Conservation (phyloP, 495 filamentous ascomycete species). For the Tuber indicum region DNA sequence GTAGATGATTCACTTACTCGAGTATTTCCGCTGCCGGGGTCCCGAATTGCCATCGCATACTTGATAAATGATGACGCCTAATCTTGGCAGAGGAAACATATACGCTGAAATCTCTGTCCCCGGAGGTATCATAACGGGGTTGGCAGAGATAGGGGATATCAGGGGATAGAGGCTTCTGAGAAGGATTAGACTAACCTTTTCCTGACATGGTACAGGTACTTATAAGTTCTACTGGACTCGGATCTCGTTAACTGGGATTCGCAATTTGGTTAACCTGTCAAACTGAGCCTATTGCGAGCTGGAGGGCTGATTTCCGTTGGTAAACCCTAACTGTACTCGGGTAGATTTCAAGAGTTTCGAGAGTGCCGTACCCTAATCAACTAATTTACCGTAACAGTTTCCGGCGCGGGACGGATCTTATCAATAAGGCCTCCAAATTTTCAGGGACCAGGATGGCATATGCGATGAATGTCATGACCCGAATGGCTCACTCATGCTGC, state of each 20-base stretch:
- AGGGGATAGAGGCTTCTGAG: neutral
- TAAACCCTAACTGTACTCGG: neutral
- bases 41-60: too few species aligned
- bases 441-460: neutral
- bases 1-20: too few species aligned
- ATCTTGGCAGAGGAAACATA: too few species aligned
- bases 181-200: neutral
- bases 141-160: too few species aligned
- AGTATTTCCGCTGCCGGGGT: too few species aligned
- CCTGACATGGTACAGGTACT: neutral
- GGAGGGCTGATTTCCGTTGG: neutral
- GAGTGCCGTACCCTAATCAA: too few species aligned
- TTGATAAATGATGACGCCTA: too few species aligned
- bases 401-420: neutral
- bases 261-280: neutral
- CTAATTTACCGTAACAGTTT: neutral
- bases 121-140: too few species aligned
- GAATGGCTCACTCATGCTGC: neutral
- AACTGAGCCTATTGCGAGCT: neutral
- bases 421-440: neutral
- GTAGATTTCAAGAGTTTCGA: neutral
- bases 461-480: neutral
- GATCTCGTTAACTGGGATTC: neutral
- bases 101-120: too few species aligned
- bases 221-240: neutral